Base-by-base conservation (phyloP, 1,284 basidiomycete species). In the Quambalaria eucalypti region DNA sequence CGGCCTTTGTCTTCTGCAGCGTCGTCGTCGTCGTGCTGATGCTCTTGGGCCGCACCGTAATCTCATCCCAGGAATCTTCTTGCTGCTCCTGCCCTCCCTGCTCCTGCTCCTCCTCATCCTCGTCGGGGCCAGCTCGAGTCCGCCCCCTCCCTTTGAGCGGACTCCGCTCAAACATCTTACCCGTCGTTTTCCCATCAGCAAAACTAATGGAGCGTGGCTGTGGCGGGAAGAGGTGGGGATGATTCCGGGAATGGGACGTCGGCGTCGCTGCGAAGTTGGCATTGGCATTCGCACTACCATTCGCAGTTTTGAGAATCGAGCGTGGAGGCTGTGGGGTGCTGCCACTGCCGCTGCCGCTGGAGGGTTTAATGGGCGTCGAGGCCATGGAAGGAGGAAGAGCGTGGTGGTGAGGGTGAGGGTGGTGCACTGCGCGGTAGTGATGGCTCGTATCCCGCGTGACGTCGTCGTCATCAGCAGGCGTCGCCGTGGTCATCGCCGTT, bases 181-280 rank as follows among this genome's bases (percentile, higher is more conserved):
- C 48, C 5, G 48, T 19, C 21, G 28, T 33, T 10, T 50, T 52
- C 2, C 48, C 48, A 25, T 65, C 64, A 19, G 58, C 59, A 51
- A 65, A 65, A 51, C 61, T 64, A 23, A 65, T 65, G n/a, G 61
- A 63, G 9, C 64, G 58, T 31, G 56, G 26, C 26, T 14, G 42
- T 21, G 16, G 21, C 42, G 21, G 36, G 16, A 39, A 21, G 4
- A 14, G 36, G 10, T 39, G n/a, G n/a, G n/a, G n/a, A n/a, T n/a
- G n/a, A n/a, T n/a, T n/a, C n/a, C n/a, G n/a, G n/a, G n/a, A n/a
- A n/a, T n/a, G n/a, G n/a, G n/a, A n/a, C n/a, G n/a, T n/a, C 6
- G 40, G 40, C n/a, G 40, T 42, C n/a, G 16, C 40, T 19, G 23
- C 40, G 7, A 42, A 7, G 40, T 39, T 10, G 36, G 21, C 10